These are phyloP conservation scores for Metschnikowia gelsemii DNA, from an alignment of 805 yeast species.

Conservation along the genomic window DNA sequence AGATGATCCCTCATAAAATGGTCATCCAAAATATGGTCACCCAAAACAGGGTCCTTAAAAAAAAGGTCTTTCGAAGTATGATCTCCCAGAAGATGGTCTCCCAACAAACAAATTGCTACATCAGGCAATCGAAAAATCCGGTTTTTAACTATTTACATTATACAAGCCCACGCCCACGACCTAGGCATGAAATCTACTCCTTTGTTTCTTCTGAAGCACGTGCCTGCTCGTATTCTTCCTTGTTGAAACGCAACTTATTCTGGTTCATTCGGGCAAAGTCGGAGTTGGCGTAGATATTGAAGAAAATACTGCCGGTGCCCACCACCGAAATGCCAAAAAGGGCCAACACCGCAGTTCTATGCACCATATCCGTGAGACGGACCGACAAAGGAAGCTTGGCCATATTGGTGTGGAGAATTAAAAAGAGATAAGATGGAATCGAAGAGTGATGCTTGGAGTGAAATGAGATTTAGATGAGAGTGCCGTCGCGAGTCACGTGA, in stretches of 20 bases:
- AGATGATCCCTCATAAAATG: too few relatives aligned
- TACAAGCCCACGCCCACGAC: too few relatives aligned
- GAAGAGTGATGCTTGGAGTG: not conserved
- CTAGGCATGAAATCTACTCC: constrained; percentile 8
- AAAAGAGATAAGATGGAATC: too few relatives aligned
- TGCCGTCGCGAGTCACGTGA: not conserved
- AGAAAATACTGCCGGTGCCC: constrained; percentile 40
- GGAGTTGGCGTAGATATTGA: constrained; percentile 44
- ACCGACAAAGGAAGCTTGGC: constrained; percentile 41
- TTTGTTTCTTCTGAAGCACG: constrained; percentile 20
- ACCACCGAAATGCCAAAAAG: constrained; percentile 39
- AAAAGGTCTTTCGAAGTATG: too few relatives aligned
- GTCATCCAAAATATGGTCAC: too few relatives aligned
- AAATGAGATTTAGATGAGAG: not conserved
- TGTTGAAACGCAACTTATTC: constrained; percentile 38
- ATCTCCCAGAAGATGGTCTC: too few relatives aligned
- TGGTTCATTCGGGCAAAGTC: constrained; percentile 44
- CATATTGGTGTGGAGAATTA: constrained; percentile 8
- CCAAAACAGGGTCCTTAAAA: too few relatives aligned
- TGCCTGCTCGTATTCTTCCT: constrained; percentile 31
- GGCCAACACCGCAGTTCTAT: constrained; percentile 42
- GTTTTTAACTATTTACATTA: too few relatives aligned
- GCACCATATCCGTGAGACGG: constrained; percentile 44
- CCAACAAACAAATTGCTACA: too few relatives aligned
- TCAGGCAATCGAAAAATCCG: too few relatives aligned